phyloP scores from a whole-genome alignment of 257 asterid genomes.

The Galeopsis tetrahit region DNA sequence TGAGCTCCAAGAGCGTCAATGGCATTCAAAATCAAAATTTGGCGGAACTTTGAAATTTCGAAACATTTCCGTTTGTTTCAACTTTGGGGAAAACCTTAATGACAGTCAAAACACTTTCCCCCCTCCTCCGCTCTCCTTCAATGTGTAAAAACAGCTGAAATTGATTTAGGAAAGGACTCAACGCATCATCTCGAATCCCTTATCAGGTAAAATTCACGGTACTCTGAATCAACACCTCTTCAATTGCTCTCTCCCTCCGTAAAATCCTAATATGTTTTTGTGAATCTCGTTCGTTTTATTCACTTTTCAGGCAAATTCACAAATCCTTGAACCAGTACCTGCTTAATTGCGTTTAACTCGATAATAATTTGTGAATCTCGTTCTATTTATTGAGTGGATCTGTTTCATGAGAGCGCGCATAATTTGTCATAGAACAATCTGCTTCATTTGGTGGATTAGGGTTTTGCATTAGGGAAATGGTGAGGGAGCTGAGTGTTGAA shows the following conservation, averaged over 20 bases:
- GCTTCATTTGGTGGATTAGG: constrained; percentile 31
- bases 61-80: constrained; percentile 25
- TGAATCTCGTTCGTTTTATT: constrained; percentile 6
- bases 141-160: constrained; percentile 21
- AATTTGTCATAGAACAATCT: constrained; percentile 8
- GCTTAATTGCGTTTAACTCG: constrained; percentile 1
- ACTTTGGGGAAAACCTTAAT: neutral
- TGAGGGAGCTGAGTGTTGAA: constrained; percentile 76
- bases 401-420: constrained; percentile 34
- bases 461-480: constrained; percentile 49
- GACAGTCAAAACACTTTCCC: constrained; percentile 36
- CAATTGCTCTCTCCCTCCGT: neutral
- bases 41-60: constrained; percentile 19
- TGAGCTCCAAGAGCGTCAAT: constrained; percentile 7
- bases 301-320: constrained; percentile 36
- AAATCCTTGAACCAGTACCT: constrained; percentile 39
- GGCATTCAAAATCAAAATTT: constrained; percentile 4
- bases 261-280: constrained; percentile 22
- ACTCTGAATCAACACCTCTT: constrained; percentile 36
- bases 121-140: constrained; percentile 26
- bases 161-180: constrained; percentile 8
- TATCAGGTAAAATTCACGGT: constrained; percentile 41
- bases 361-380: constrained; percentile 8
- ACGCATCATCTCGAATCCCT: constrained; percentile 27
- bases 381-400: constrained; percentile 22